A percentile compares a stretch with the other conserved stretches of the same genome.
Conservation (phyloP, 306 rosid species). For the Purshia tridentata region DNA sequence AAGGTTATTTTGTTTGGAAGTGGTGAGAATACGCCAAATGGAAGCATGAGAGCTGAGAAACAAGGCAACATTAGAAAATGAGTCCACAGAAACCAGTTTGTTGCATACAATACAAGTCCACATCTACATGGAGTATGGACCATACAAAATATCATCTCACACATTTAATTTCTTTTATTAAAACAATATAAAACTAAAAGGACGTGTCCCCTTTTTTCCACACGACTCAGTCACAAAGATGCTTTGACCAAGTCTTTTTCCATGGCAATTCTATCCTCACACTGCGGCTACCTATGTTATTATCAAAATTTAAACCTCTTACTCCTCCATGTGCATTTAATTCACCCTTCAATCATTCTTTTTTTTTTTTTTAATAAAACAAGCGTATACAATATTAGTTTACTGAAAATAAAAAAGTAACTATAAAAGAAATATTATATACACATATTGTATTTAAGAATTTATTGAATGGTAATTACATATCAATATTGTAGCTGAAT, state of each 20-base stretch:
- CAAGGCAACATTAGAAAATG: neutral
- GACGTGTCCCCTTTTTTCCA: neutral
- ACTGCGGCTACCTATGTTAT: neutral
- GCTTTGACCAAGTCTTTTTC: constrained; percentile 25
- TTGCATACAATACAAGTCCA: neutral
- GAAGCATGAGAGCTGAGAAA: constrained; percentile 15
- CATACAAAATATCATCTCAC: too few species aligned
- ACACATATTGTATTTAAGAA: too few species aligned
- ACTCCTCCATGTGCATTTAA: neutral
- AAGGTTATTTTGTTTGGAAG: constrained; percentile 16
- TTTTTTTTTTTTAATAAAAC: neutral
- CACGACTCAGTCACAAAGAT: constrained; percentile 26
- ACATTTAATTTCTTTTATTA: too few species aligned
- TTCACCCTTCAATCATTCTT: neutral
- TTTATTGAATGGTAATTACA: too few species aligned
- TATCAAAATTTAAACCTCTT: neutral
- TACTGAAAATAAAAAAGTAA: too few species aligned
- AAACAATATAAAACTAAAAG: neutral
- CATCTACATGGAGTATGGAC: neutral
- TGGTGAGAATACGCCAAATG: constrained; percentile 17
- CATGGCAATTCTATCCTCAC: neutral
- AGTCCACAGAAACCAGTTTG: neutral
- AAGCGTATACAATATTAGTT: neutral
- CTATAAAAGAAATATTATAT: too few species aligned
- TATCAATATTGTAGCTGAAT: too few species aligned